Conservation (phyloP, 2,329 filamentous ascomycete species). For the Colletotrichum caudatum region DNA sequence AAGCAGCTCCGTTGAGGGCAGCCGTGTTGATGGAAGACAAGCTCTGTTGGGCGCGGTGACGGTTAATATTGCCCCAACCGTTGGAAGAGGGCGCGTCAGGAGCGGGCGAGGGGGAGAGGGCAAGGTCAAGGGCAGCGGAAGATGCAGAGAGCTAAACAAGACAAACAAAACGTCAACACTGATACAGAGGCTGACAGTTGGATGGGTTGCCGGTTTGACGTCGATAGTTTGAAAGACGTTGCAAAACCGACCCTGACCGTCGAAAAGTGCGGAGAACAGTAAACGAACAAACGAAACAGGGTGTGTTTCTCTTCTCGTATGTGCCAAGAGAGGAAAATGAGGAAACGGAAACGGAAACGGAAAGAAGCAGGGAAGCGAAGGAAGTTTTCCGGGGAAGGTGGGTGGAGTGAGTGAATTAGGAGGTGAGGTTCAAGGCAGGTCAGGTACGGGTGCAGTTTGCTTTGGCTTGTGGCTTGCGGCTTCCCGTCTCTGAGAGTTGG, state of each 20-base stretch:
- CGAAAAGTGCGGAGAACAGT: slow-evolving; percentile 8
- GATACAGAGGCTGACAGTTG: slow-evolving; percentile 44
- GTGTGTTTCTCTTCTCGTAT: neutral
- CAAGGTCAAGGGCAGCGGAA: slow-evolving; percentile 84
- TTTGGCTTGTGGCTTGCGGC: slow-evolving; percentile 22
- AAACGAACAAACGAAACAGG: slow-evolving; percentile 31
- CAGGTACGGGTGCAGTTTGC: slow-evolving; percentile 2
- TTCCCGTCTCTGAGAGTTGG: slow-evolving; percentile 3
- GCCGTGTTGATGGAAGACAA: slow-evolving; percentile 60
- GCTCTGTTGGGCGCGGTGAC: slow-evolving; percentile 76
- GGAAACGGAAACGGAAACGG: neutral
- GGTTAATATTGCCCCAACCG: slow-evolving; percentile 73
- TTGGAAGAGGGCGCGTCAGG: slow-evolving; percentile 63
- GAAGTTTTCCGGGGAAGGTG: slow-evolving; percentile 1
- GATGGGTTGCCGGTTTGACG: slow-evolving; percentile 10
- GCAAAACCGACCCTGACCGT: slow-evolving; percentile 31
- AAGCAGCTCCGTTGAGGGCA: slow-evolving; percentile 53
- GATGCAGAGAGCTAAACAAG: slow-evolving; percentile 79
- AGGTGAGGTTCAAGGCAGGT: slow-evolving; percentile 30
- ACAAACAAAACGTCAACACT: slow-evolving; percentile 48
- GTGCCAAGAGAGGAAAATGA: neutral
- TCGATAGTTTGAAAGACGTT: slow-evolving; percentile 21
- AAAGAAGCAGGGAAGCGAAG: neutral
- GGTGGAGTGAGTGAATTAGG: slow-evolving; percentile 15
- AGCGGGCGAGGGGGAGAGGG: slow-evolving; percentile 74